Evolutionary conservation across 495 filamentous ascomycete species (phyloP), one percentile per base, ranked within the genome.

Genomic region (Penicillium nucicola): DNA sequence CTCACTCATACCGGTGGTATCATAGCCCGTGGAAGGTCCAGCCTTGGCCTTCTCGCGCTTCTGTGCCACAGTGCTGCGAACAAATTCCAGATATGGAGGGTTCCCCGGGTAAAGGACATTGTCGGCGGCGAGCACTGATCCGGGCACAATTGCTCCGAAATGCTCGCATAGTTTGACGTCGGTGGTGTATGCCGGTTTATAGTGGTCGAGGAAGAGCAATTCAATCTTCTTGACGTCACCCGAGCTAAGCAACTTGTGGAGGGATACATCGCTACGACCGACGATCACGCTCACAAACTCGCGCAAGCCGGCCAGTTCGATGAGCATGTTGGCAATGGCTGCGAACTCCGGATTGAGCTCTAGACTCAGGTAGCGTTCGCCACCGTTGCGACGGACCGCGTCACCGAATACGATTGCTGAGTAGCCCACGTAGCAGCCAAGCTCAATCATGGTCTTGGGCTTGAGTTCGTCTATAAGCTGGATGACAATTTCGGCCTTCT

Each of bases 361-460:
- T 0, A 90, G 68, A 59, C 81, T 85, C 55, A 76, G 82, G 60
- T 87, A 90, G 23, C 69, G 64, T 55, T 76, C 71, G 5, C 85
- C 84, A 14, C 83, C 82, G 15, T 75, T 75, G 14, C 76, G 68
- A 25, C 76, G 75, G 3, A 88, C 62, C 3, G 84, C 80, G 11
- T 80, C 75, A 23, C 79, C 85, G 55, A 90, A 90, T 5, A 88
- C 70, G 42, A 90, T 82, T 35, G 84, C 82, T 0, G 86, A 89
- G 71, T 92, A 93, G 36, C 89, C 89, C 25, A 90, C 73, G 67
- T 92, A 95, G 40, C 86, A 85, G 34, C 89, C 89, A 4, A 92
- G 78, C 63, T 95, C 89, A 40, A 93, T 80, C 75, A 91, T 86
- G 5, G 72, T 74, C 33, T 78, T 55, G 1, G 89, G 89, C 61